These are phyloP conservation scores for Mycosphaerella arachidis DNA, from an alignment of 2,329 filamentous ascomycete genomes.

Conservation along the genomic window DNA sequence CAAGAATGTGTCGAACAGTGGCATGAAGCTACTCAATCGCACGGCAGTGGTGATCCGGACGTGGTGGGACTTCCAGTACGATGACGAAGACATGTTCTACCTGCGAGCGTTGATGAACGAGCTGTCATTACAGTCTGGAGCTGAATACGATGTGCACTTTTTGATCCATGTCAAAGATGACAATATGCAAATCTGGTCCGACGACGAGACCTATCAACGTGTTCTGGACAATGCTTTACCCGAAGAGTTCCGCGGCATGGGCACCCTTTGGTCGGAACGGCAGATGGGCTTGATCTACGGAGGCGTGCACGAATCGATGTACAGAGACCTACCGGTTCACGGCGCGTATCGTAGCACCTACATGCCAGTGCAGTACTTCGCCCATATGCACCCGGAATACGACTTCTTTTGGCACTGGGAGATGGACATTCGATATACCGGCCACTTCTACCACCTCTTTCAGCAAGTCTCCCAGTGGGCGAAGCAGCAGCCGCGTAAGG, in stretches of 20 bases:
- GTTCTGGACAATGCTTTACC: conserved; percentile 52
- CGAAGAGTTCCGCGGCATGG: conserved; percentile 49
- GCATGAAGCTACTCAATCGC: conserved; percentile 45
- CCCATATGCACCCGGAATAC: conserved; percentile 80
- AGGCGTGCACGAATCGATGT: conserved; percentile 47
- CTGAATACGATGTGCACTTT: conserved; percentile 79
- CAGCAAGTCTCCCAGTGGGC: conserved; percentile 64
- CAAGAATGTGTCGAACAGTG: conserved; percentile 7
- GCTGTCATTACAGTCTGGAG: conserved; percentile 69
- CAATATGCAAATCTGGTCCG: conserved; percentile 74
- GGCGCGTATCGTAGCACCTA: conserved; percentile 70
- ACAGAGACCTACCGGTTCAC: conserved; percentile 61
- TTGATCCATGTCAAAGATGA: conserved; percentile 80
- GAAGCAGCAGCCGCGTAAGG: conserved; percentile 61
- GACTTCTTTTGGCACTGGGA: conserved; percentile 95
- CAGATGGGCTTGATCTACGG: conserved; percentile 54
- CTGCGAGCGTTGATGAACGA: conserved; percentile 78
- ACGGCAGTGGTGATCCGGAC: conserved; percentile 78
- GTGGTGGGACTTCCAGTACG: conserved; percentile 76
- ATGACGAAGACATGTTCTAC: conserved; percentile 74
- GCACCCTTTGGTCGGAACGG: conserved; percentile 49
- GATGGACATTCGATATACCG: conserved; percentile 86
- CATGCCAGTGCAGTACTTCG: conserved; percentile 94
- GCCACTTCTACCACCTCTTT: conserved; percentile 80
- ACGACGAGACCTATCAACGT: conserved; percentile 66